Percentiles rank a stretch among this genome's conserved stretches.
These are phyloP conservation scores for Lasiosphaeria miniovina DNA, from an alignment of 495 filamentous ascomycete genomes.

Conservation along the genomic window DNA sequence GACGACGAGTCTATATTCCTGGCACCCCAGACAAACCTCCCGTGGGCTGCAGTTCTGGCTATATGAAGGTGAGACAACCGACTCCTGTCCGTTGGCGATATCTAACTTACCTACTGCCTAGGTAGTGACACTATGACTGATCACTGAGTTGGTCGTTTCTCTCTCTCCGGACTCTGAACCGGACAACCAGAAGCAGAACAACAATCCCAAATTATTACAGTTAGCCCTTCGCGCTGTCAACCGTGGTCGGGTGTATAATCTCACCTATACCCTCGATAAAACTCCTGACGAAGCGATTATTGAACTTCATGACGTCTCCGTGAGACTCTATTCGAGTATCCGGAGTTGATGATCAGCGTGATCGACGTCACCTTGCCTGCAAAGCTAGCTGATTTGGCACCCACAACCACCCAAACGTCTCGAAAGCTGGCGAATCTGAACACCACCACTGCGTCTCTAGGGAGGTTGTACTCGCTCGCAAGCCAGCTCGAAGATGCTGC, in stretches of 20 bases:
- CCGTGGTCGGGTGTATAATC: neutral
- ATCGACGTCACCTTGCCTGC: neutral
- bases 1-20: constrained; percentile 4
- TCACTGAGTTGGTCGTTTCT: too few species aligned
- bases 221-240: neutral
- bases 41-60: neutral
- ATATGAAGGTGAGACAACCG: neutral
- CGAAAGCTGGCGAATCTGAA: neutral
- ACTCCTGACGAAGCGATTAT: neutral
- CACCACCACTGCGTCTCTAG: neutral
- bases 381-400: neutral
- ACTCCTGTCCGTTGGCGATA: too few species aligned
- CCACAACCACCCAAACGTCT: neutral
- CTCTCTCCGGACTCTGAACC: neutral
- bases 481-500: neutral
- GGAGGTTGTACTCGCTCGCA: neutral
- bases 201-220: neutral
- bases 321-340: neutral
- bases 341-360: neutral
- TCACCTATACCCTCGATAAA: neutral
- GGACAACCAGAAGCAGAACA: neutral
- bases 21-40: neutral
- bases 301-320: neutral
- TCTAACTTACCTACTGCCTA: too few species aligned
- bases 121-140: too few species aligned